Evolutionary conservation across 345 rosid genomes (phyloP).

Genomic region (Sisymbrium altissimum): DNA sequence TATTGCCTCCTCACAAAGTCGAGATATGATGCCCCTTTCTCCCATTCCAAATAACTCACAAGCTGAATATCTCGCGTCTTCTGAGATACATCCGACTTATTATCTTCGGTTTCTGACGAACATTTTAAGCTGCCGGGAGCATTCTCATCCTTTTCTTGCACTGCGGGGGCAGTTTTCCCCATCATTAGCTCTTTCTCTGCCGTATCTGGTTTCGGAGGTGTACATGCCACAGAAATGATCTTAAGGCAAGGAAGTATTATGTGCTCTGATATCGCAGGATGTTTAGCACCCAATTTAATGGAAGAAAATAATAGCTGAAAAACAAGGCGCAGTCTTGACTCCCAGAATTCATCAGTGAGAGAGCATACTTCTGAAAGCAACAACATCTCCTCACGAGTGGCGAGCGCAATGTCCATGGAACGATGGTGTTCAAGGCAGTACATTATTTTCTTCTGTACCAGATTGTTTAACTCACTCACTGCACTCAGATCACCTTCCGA

Average conservation of each 20-base stretch:
- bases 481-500: conserved; percentile 89
- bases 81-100: conserved; percentile 58
- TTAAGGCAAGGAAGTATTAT: conserved; percentile 95
- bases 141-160: conserved; percentile 65
- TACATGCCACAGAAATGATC: conserved; percentile 90
- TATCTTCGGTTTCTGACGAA: conserved; percentile 52
- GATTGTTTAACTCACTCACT: conserved; percentile 76
- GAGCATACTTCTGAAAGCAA: conserved; percentile 97
- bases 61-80: conserved; percentile 78
- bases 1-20: conserved; percentile 99
- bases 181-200: conserved; percentile 65
- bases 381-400: conserved; percentile 89
- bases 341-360: conserved; percentile 95
- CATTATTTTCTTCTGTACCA: conserved; percentile 91
- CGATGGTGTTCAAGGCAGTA: conserved; percentile 99
- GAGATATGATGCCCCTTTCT: conserved; percentile 92
- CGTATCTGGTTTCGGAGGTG: conserved; percentile 97
- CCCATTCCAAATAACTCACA: conserved; percentile 95
- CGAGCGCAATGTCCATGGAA: conserved; percentile 91
- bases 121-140: conserved; percentile 40
- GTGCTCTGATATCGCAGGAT: conserved; percentile 98
- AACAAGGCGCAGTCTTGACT: conserved; percentile 88
- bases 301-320: conserved; percentile 93
- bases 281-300: conserved; percentile 94
- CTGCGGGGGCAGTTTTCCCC: conserved; percentile 49